Conservation (phyloP, 257 asterid genomes). For the Mentha longifolia region DNA sequence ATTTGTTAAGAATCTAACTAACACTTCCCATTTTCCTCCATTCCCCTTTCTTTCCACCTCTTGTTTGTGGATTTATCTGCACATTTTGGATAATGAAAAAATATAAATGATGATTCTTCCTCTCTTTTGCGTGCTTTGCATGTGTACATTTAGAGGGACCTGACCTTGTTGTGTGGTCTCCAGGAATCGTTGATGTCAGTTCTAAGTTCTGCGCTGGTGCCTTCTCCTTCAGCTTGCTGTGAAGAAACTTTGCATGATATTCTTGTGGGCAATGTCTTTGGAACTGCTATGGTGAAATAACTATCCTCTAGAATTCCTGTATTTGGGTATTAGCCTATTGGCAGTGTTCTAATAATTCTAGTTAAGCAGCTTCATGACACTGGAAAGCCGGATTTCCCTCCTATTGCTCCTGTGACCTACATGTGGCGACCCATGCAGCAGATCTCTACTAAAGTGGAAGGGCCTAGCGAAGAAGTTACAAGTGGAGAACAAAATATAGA, state of each 20-base stretch:
- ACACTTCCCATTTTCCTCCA: background rate
- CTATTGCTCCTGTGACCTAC: constrained; percentile 84
- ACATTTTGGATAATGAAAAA: constrained; percentile 14
- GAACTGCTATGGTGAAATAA: constrained; percentile 71
- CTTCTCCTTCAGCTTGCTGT: constrained; percentile 50
- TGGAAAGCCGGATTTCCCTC: constrained; percentile 44
- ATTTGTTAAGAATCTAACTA: background rate
- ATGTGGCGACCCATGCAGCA: constrained; percentile 68
- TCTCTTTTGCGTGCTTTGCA: background rate
- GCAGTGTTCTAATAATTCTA: constrained; percentile 27
- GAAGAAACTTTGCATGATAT: constrained; percentile 46
- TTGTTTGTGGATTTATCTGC: constrained; percentile 11
- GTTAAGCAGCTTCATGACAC: constrained; percentile 68
- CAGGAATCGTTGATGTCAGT: constrained; percentile 63
- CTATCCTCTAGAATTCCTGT: constrained; percentile 9
- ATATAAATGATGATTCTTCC: background rate
- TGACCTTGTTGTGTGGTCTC: constrained; percentile 32
- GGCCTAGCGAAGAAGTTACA: constrained; percentile 9
- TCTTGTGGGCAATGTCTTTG: constrained; percentile 63
- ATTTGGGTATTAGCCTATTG: constrained; percentile 12
- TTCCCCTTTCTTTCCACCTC: background rate
- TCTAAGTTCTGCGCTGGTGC: constrained; percentile 56
- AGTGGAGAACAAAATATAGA: constrained; percentile 39
- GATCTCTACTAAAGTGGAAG: constrained; percentile 31
- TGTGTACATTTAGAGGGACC: constrained; percentile 15